Evolutionary conservation across 768 basidiomycete species (phyloP).

Genomic region (Leccinum pellstonianum): DNA sequence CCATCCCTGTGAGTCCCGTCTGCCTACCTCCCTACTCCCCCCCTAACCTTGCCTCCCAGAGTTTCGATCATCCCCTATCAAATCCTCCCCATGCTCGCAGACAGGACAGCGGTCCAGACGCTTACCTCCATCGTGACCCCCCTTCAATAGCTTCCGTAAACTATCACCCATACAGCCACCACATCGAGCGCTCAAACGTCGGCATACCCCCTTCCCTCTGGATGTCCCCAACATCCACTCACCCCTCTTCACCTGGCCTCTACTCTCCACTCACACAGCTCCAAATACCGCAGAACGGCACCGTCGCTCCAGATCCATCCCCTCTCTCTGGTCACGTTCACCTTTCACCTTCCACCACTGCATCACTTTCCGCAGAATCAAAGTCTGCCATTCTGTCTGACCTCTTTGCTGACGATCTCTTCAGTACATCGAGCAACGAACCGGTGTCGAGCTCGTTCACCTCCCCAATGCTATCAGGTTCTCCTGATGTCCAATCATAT

Average conservation of each 20-base stretch:
- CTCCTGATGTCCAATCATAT: slow-evolving; percentile 58
- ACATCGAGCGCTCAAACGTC: slow-evolving; percentile 50
- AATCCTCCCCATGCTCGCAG: slow-evolving; percentile 10
- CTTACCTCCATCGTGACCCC: slow-evolving; percentile 18
- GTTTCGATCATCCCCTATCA: slow-evolving; percentile 22
- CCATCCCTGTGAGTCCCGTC: slow-evolving; percentile 15
- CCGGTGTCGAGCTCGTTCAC: slow-evolving; percentile 53
- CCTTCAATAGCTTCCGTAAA: slow-evolving; percentile 20
- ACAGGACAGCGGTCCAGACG: slow-evolving; percentile 12
- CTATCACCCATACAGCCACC: slow-evolving; percentile 28
- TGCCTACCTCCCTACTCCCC: not conserved
- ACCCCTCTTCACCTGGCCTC: slow-evolving; percentile 43
- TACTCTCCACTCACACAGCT: slow-evolving; percentile 41
- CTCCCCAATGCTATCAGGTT: slow-evolving; percentile 65
- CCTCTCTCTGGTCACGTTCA: slow-evolving; percentile 36
- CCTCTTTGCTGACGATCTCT: slow-evolving; percentile 70
- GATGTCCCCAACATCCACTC: slow-evolving; percentile 71
- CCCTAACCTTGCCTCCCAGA: slow-evolving; percentile 15
- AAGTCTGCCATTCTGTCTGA: slow-evolving; percentile 67
- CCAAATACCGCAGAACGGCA: slow-evolving; percentile 35
- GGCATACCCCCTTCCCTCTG: slow-evolving; percentile 75
- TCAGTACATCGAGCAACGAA: slow-evolving; percentile 33
- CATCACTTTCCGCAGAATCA: slow-evolving; percentile 47
- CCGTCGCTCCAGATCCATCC: slow-evolving; percentile 31
- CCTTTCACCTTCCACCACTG: slow-evolving; percentile 42